Evolutionary conservation across 495 filamentous ascomycete species (phyloP), one percentile per base, ranked within the genome.

Genomic region (Penicillium coprophilum): DNA sequence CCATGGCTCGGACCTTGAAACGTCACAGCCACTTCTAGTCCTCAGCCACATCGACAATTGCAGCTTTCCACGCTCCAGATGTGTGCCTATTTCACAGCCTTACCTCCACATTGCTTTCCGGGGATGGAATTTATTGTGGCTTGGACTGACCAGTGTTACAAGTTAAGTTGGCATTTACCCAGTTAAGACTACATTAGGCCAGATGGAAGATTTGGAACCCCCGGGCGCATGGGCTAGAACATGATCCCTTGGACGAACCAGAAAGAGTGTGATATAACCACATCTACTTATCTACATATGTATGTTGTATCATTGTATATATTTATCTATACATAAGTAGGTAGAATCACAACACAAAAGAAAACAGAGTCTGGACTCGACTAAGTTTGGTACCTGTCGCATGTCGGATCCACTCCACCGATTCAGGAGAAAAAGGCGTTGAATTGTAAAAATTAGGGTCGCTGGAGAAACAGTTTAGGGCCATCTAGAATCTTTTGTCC

Each of bases 351-450:
- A 5, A n/a, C 1, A 9, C 19, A 3, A 38, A 30, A 1, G 4
- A 32, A 12, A 23, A n/a, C n/a, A 13, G 19, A 46, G 36, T 54
- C 52, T 54, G 43, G 52, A 46, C 52, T 46, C 41, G 43, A 34
- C 13, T 36, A 45, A 41, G 51, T 44, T 46, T 38, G 23, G 31
- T 24, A 54, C 52, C 43, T 54, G 52, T 54, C 52, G 40, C 43
- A 54, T 6, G 50, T 41, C n/a, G 32, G 52, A 23, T 23, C 52
- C 17, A 28, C 52, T 39, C 52, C 52, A 54, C 32, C 31, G 23
- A 17, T 46, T 54, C 41, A 54, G 52, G 41, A 34, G 30, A 20
- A 46, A 53, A 34, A 8, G 27, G 28, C 38, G 40, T 44, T 45
- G 40, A 21, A 21, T 40, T 51, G 34, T 15, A 51, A 4, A n/a